These are phyloP conservation scores for Lathyrus oleraceus DNA, from an alignment of 306 rosid species.

Conservation along the genomic window DNA sequence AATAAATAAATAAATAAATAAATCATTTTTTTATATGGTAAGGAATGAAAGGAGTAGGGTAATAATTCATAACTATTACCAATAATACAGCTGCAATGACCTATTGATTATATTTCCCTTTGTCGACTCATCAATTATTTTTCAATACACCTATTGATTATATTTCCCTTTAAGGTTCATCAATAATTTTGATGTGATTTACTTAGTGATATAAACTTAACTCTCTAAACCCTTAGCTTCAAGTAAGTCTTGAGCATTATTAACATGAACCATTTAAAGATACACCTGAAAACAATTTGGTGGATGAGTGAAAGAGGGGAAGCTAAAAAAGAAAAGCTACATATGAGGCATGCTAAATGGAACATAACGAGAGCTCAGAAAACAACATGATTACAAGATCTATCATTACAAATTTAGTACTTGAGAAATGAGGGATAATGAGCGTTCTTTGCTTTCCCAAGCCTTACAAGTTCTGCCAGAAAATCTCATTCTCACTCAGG, in stretches of 20 bases:
- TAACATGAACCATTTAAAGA: not conserved
- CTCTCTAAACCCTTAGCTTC: not conserved
- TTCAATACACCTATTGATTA: no score
- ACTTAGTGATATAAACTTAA: not conserved
- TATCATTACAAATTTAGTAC: not conserved
- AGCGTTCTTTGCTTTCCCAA: conserved; percentile 2
- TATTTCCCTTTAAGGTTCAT: no score
- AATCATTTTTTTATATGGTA: no score
- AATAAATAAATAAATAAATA: no score
- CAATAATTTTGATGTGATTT: not conserved
- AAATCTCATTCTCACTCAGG: not conserved
- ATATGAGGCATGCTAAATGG: not conserved
- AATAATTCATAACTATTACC: not conserved
- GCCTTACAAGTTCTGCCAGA: not conserved
- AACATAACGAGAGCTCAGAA: conserved; percentile 10
- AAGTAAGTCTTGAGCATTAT: not conserved
- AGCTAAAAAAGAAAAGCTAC: not conserved
- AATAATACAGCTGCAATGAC: not conserved
- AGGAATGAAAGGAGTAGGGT: no score
- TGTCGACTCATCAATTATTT: not conserved
- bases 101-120: no score
- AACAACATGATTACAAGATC: conserved; percentile 9
- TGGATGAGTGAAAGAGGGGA: not conserved
- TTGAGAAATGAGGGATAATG: conserved; percentile 12
- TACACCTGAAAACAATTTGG: not conserved